Conservation (phyloP, 139 green algal species). For the Picochlorum sp. region DNA sequence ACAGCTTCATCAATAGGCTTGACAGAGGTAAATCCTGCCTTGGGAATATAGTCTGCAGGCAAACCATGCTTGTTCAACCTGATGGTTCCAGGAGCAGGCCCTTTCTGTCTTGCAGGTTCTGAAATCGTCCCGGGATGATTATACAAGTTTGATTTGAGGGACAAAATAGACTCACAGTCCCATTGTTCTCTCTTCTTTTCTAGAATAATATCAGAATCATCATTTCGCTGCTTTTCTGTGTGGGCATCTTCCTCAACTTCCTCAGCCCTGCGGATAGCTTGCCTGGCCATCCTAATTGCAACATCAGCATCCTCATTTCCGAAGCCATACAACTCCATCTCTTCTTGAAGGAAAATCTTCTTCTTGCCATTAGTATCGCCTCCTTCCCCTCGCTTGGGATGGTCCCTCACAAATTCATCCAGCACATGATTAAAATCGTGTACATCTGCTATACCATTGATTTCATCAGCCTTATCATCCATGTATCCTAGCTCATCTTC, state of each 20-base stretch:
- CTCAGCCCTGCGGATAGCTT: not conserved
- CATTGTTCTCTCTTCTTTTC: constrained; percentile 29
- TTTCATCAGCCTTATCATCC: constrained; percentile 36
- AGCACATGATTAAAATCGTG: constrained; percentile 47
- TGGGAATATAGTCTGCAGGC: constrained; percentile 4
- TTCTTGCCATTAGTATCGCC: not conserved
- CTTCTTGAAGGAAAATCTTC: not conserved
- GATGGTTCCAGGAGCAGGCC: constrained; percentile 8
- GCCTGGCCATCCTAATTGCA: constrained; percentile 4
- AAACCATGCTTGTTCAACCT: constrained; percentile 9
- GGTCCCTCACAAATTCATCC: constrained; percentile 61
- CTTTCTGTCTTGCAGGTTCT: constrained; percentile 5
- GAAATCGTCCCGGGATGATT: constrained; percentile 65
- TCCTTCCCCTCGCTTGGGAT: not conserved
- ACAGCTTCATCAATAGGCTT: not conserved
- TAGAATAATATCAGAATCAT: not conserved
- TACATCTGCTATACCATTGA: constrained; percentile 20
- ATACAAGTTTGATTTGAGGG: constrained; percentile 63
- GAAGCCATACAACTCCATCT: constrained; percentile 17
- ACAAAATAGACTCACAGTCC: constrained; percentile 85
- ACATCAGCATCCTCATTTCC: constrained; percentile 16
- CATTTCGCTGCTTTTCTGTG: not conserved
- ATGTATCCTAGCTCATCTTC: constrained; percentile 61
- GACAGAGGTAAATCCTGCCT: not conserved
- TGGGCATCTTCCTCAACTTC: constrained; percentile 5